These are phyloP conservation scores for Schizophyllum amplum DNA, from an alignment of 1,284 basidiomycete genomes.

Conservation along the genomic window DNA sequence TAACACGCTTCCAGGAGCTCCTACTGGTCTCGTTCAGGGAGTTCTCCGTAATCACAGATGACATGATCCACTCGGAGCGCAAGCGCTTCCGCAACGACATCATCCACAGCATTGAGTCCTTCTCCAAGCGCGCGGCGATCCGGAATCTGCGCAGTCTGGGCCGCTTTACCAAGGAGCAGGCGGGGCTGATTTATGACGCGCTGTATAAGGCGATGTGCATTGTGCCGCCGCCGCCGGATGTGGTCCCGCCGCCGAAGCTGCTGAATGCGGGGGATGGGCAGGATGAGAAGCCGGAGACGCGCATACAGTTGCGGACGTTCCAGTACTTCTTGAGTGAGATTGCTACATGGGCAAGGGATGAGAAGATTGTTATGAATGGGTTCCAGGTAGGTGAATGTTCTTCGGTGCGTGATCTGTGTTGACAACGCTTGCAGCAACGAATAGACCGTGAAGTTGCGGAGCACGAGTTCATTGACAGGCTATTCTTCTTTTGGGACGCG, in stretches of 20 bases:
- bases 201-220: conserved; percentile 83
- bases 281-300: conserved; percentile 80
- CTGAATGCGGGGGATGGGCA: conserved; percentile 46
- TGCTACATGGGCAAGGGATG: conserved; percentile 93
- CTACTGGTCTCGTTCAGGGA: conserved; percentile 95
- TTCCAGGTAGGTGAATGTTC: conserved; percentile 57
- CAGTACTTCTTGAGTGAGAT: conserved; percentile 87
- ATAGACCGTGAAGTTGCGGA: conserved; percentile 74
- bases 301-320: conserved; percentile 86
- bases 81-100: conserved; percentile 86
- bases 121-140: conserved; percentile 91
- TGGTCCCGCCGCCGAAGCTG: conserved; percentile 39
- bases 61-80: conserved; percentile 86
- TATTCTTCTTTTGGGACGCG: conserved; percentile 90
- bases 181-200: conserved; percentile 86
- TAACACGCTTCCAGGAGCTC: conserved; percentile 97
- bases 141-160: conserved; percentile 83
- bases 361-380: conserved; percentile 87
- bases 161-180: conserved; percentile 83
- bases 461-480: conserved; percentile 73
- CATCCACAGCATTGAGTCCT: conserved; percentile 89
- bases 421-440: conserved; percentile 48
- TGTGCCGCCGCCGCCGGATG: conserved; percentile 53
- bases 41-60: conserved; percentile 95
- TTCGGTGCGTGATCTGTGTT: conserved; percentile 2